Percentiles rank a stretch among this genome's conserved stretches.
Evolutionary conservation across 2,329 filamentous ascomycete species (phyloP).

Genomic region (Paecilomyces sp.): DNA sequence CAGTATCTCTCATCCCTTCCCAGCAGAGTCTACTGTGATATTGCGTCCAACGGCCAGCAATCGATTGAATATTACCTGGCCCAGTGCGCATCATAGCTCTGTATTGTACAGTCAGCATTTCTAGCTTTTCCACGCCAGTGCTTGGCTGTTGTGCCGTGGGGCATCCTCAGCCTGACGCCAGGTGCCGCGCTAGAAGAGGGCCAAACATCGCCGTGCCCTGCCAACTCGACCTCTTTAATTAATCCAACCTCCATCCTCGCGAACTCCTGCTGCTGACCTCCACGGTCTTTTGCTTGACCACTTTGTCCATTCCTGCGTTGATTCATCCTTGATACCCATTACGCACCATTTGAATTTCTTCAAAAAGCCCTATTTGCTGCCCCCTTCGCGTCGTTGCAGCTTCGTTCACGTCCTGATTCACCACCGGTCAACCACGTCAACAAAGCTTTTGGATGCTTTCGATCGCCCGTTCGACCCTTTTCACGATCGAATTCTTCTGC

Average conservation of each 20-base stretch:
- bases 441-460: slow-evolving; percentile 16
- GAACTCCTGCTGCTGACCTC: slow-evolving; percentile 14
- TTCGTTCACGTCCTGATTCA: slow-evolving; percentile 16
- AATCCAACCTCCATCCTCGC: slow-evolving; percentile 21
- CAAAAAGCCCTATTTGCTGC: neutral
- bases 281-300: slow-evolving; percentile 5
- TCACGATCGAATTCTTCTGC: slow-evolving; percentile 8
- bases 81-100: neutral
- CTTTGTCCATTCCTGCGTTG: slow-evolving; percentile 8
- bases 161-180: slow-evolving; percentile 20
- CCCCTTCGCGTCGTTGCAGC: neutral
- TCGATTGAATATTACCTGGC: neutral
- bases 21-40: neutral
- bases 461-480: slow-evolving; percentile 4
- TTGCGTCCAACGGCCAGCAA: neutral
- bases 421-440: slow-evolving; percentile 23
- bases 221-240: slow-evolving; percentile 22
- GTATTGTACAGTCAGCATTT: neutral
- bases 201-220: slow-evolving; percentile 36
- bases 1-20: neutral
- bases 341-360: neutral
- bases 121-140: slow-evolving; percentile 18
- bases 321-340: slow-evolving; percentile 1
- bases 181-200: slow-evolving; percentile 35
- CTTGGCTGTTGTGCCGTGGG: slow-evolving; percentile 25